Evolutionary conservation across 495 filamentous ascomycete genomes (phyloP).

Genomic region (Xylaria flabelliformis): DNA sequence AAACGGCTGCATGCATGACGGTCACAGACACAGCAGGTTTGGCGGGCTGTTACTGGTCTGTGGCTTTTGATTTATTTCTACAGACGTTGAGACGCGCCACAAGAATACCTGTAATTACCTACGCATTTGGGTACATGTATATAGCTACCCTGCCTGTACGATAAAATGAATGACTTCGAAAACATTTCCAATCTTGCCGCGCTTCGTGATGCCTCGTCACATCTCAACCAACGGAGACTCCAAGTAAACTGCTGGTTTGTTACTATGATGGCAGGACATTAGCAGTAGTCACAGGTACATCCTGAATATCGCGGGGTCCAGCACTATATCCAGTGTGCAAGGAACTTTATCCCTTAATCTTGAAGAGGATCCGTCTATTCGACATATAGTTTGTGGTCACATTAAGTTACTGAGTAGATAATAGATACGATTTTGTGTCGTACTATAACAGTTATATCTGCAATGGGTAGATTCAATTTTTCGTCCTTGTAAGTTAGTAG

Average conservation of each 20-base stretch:
- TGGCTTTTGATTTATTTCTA: constrained; percentile 29
- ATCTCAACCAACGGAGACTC: background rate
- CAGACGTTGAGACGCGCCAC: constrained; percentile 25
- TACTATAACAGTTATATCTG: background rate
- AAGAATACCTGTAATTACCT: constrained; percentile 37
- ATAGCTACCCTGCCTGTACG: constrained; percentile 41
- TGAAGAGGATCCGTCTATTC: background rate
- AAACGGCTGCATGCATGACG: constrained; percentile 34
- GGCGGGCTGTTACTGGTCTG: constrained; percentile 23
- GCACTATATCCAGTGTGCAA: background rate
- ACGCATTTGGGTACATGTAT: constrained; percentile 34
- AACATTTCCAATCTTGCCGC: background rate
- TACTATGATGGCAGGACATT: background rate
- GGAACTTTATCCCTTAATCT: background rate
- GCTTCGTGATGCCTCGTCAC: background rate
- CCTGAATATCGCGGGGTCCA: background rate
- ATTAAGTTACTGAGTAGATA: background rate
- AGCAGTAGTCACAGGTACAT: background rate
- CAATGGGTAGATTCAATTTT: background rate
- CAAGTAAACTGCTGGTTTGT: background rate
- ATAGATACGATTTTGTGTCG: background rate
- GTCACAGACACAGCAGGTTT: constrained; percentile 32
- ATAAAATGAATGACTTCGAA: constrained; percentile 22
- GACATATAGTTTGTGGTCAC: background rate
- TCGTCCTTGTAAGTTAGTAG: background rate